phyloP scores from a whole-genome alignment of 768 basidiomycete species.

The Omphalotus guepiniiformis region DNA sequence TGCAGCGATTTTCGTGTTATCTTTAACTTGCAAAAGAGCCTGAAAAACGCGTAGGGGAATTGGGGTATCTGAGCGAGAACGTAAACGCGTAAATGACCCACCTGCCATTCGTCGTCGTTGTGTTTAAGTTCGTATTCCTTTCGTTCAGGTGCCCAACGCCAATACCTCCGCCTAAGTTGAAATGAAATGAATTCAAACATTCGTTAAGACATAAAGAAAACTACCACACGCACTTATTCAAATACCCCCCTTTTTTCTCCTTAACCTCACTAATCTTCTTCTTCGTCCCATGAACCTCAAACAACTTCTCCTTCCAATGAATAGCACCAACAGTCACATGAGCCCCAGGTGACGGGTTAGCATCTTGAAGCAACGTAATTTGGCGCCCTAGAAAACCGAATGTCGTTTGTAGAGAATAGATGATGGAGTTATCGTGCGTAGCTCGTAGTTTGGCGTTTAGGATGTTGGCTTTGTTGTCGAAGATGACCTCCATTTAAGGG shows the following conservation, averaged over 20 bases:
- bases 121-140: conserved; percentile 39
- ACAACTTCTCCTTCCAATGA: conserved; percentile 45
- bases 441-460: conserved; percentile 40
- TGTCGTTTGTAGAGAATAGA: conserved; percentile 41
- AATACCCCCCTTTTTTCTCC: conserved; percentile 32
- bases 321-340: conserved; percentile 37
- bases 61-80: neutral
- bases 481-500: conserved; percentile 41
- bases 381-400: conserved; percentile 40
- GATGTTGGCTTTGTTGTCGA: conserved; percentile 48
- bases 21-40: too few species aligned
- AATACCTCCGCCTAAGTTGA: conserved; percentile 31
- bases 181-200: too few species aligned
- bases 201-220: too few species aligned
- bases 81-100: conserved; percentile 21
- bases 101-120: conserved; percentile 47
- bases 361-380: conserved; percentile 41
- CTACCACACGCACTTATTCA: conserved; percentile 30
- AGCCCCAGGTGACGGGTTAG: conserved; percentile 35
- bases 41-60: too few species aligned
- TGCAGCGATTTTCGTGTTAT: conserved; percentile 29
- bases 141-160: conserved; percentile 40
- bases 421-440: conserved; percentile 37
- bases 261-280: conserved; percentile 38
- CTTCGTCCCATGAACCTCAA: conserved; percentile 41